Conservation (phyloP, 1,284 basidiomycete species). For the Coniferiporia weirii region DNA sequence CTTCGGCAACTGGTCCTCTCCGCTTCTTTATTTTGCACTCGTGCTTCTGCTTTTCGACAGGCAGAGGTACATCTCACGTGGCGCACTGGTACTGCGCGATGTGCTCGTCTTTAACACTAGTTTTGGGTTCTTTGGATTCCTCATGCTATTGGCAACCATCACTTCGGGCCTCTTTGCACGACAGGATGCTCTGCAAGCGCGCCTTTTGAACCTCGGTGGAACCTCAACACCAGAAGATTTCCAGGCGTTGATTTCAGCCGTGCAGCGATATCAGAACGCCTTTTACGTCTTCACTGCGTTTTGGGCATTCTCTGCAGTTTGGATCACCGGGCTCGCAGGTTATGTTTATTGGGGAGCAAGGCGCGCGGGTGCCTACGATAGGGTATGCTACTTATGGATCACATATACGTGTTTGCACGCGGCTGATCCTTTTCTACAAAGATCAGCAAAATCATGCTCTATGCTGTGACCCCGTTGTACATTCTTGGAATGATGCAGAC, state of each 20-base stretch:
- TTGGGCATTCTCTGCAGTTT: background rate
- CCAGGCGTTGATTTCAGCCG: background rate
- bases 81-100: background rate
- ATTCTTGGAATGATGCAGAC: background rate
- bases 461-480: background rate
- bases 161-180: background rate
- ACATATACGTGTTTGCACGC: background rate
- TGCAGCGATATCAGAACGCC: background rate
- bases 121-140: background rate
- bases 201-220: background rate
- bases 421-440: background rate
- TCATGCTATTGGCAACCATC: background rate
- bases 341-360: background rate
- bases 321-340: background rate
- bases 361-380: background rate
- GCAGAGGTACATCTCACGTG: background rate
- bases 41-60: background rate
- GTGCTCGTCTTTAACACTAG: background rate
- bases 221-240: background rate
- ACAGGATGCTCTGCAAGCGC: background rate
- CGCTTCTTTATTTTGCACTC: conserved; percentile 4
- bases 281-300: background rate
- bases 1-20: conserved; percentile 11
- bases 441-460: background rate
- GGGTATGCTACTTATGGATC: background rate